phyloP scores from a whole-genome alignment of 2,329 filamentous ascomycete genomes.

The Aspergillus ochraceoroseus region DNA sequence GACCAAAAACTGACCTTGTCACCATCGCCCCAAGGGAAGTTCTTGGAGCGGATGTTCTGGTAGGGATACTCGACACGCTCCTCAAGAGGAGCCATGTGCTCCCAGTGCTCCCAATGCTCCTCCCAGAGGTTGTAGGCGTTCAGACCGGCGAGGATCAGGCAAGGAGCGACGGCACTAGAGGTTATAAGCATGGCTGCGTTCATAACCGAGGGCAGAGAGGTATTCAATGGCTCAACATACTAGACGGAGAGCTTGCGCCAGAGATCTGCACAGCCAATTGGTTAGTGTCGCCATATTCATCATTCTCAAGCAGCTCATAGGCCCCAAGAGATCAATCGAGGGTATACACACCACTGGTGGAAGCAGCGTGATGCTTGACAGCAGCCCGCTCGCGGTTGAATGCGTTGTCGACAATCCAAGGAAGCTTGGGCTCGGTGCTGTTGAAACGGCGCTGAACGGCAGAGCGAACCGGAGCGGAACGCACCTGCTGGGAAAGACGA shows the following conservation, averaged over 20 bases:
- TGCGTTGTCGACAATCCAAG: slow-evolving; percentile 71
- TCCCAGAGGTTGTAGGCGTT: slow-evolving; percentile 92
- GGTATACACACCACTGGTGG: slow-evolving; percentile 67
- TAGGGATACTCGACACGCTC: slow-evolving; percentile 91
- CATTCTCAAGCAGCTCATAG: neutral
- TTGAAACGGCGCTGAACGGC: slow-evolving; percentile 66
- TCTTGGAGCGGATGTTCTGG: slow-evolving; percentile 96
- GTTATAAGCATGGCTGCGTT: slow-evolving; percentile 16
- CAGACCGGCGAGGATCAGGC: slow-evolving; percentile 63
- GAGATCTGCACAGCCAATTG: slow-evolving; percentile 57
- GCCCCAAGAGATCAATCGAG: slow-evolving; percentile 10
- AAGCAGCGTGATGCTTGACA: slow-evolving; percentile 83
- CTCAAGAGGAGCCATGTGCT: slow-evolving; percentile 77
- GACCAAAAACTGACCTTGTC: slow-evolving; percentile 66
- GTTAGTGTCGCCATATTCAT: slow-evolving; percentile 21
- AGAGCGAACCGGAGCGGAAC: slow-evolving; percentile 51
- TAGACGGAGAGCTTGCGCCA: slow-evolving; percentile 96
- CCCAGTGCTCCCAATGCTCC: slow-evolving; percentile 96
- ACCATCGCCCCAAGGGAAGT: slow-evolving; percentile 90
- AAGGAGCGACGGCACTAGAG: slow-evolving; percentile 67
- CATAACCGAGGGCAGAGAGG: neutral
- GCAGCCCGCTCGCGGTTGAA: slow-evolving; percentile 90
- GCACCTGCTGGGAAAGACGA: slow-evolving; percentile 59
- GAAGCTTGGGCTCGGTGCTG: slow-evolving; percentile 54
- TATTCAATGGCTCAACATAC: slow-evolving; percentile 57